Base-by-base conservation (phyloP, 2,329 filamentous ascomycete genomes). In the Aureobasidium sp. region DNA sequence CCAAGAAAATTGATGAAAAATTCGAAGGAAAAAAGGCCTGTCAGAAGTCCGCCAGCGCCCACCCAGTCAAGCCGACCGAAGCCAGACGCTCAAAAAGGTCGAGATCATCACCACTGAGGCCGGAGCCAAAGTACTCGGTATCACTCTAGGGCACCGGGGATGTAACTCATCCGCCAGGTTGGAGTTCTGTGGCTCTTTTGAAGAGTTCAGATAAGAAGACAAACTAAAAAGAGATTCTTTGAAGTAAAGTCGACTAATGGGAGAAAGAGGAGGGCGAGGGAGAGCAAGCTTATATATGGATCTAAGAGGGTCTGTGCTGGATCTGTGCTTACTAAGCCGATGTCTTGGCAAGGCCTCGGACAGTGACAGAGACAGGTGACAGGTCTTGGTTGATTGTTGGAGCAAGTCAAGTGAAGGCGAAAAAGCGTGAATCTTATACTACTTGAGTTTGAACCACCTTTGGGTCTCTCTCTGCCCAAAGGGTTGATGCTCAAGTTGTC, bases 181-280 rank as follows among this genome's bases (percentile, higher is more conserved):
- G 81, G 83, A 83, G 81, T 76, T 89, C 85, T 91, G 86, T 89
- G 81, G 87, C 90, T 95, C 79, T 79, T 86, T 80, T 90, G 80
- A 82, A 83, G 81, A 91, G 85, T 83, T 88, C 85, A 93, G 87
- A 88, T 83, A 79, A 78, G 80, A 85, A 90, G 83, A 83, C 88
- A 79, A 84, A 90, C 89, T 95, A 90, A 90, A 95, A 88, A 89
- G 24, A 19, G 88, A 91, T 91, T 90, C 87, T 89, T 64, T 67
- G 38, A 39, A 39, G 49, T 53, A 54, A 54, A 55, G 49, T 57
- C 56, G 56, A 51, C 53, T 57, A 44, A 41, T n/a, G 39, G 48
- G 25, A 37, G 38, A 57, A 56, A 53, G 37, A 55, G 38, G 45
- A 56, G 49, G 40, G 53, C 40, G 52, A 48, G 45, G 40, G 14